Percentiles rank a stretch among this genome's conserved stretches.
phyloP scores from a whole-genome alignment of 2,329 filamentous ascomycete genomes.

The Dothistroma pini region DNA sequence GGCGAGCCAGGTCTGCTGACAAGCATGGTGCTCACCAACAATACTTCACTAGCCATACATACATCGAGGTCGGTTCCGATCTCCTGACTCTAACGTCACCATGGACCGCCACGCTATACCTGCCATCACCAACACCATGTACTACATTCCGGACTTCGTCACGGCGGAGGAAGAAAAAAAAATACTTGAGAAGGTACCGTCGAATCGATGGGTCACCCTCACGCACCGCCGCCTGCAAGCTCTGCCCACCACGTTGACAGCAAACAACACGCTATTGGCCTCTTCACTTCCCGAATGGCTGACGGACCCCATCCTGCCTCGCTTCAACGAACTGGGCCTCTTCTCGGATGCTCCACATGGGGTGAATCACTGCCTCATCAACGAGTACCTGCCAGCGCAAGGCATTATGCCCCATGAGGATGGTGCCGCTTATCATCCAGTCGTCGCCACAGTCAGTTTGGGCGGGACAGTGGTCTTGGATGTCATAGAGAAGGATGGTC shows the following conservation, averaged over 20 bases:
- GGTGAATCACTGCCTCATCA: constrained; percentile 90
- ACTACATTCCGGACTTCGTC: constrained; percentile 86
- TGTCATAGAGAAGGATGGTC: constrained; percentile 50
- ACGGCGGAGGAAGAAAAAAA: constrained; percentile 66
- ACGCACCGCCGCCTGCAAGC: constrained; percentile 87
- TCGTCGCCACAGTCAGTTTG: constrained; percentile 88
- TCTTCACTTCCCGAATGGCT: constrained; percentile 72
- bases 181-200: constrained; percentile 63
- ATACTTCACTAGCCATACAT: not conserved
- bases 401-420: constrained; percentile 99
- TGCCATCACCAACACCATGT: constrained; percentile 52
- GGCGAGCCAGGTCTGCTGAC: not conserved
- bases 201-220: constrained; percentile 74
- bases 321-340: constrained; percentile 46
- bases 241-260: constrained; percentile 78
- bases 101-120: constrained; percentile 22
- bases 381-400: constrained; percentile 82
- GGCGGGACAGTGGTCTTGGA: constrained; percentile 75
- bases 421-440: constrained; percentile 77
- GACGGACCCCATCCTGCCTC: constrained; percentile 62
- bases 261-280: constrained; percentile 68
- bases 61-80: not conserved
- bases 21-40: not conserved
- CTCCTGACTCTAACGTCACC: not conserved
- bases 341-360: constrained; percentile 67